Evolutionary conservation across 176 grass and related monocot species (phyloP).

Genomic region (Raddia guianensis): DNA sequence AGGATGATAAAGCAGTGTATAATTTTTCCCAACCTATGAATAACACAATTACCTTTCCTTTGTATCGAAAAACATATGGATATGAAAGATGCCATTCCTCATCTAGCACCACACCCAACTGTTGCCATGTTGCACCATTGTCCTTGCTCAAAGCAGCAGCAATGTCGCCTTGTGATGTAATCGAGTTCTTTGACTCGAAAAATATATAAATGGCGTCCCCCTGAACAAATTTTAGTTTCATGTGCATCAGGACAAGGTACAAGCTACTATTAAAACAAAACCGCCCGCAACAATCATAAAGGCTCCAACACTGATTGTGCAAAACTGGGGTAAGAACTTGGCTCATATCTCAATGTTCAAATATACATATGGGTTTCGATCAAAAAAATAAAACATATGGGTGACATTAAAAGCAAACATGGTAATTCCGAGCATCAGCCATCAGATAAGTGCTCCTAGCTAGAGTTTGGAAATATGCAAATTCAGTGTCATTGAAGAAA

Average conservation of each 20-base stretch:
- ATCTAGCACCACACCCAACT: slow-evolving; percentile 75
- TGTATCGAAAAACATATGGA: slow-evolving; percentile 72
- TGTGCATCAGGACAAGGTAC: not conserved
- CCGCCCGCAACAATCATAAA: too few species aligned
- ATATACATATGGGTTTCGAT: not conserved
- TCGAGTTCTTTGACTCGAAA: slow-evolving; percentile 79
- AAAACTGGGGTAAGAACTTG: not conserved
- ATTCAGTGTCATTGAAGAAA: not conserved
- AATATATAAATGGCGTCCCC: slow-evolving; percentile 78
- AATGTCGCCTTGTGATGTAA: slow-evolving; percentile 80
- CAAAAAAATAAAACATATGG: too few species aligned
- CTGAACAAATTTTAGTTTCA: slow-evolving; percentile 42
- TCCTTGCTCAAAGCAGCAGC: slow-evolving; percentile 88
- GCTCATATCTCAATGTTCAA: not conserved
- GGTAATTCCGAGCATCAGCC: not conserved
- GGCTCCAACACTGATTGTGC: too few species aligned
- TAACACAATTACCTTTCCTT: slow-evolving; percentile 53
- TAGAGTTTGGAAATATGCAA: not conserved
- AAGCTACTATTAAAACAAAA: not conserved
- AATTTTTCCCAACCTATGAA: not conserved
- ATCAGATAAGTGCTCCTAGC: not conserved
- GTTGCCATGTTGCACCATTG: slow-evolving; percentile 70
- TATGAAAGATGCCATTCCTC: slow-evolving; percentile 96
- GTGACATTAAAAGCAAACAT: too few species aligned
- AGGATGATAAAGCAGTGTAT: slow-evolving; percentile 21